These are phyloP conservation scores for Geranium rotundifolium DNA, from an alignment of 345 rosid species.

Conservation along the genomic window DNA sequence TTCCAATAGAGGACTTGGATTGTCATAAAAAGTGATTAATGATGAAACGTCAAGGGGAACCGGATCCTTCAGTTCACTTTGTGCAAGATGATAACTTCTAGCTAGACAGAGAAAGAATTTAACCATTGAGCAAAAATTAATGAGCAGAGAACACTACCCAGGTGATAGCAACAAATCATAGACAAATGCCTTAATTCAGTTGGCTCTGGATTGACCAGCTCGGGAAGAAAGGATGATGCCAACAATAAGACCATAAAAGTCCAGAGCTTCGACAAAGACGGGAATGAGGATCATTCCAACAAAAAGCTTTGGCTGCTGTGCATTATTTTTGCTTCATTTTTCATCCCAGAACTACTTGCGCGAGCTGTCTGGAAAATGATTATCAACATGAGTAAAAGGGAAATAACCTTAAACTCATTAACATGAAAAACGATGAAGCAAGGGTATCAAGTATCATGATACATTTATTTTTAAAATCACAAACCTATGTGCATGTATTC, in stretches of 20 bases:
- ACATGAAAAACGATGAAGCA: no score
- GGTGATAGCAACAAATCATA: neutral
- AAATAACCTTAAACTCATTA: no score
- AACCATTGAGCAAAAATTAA: neutral
- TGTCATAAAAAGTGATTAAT: slow-evolving; percentile 87
- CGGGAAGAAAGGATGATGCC: slow-evolving; percentile 94
- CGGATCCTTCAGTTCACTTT: slow-evolving; percentile 84
- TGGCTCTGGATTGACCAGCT: slow-evolving; percentile 92
- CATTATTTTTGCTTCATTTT: slow-evolving; percentile 16
- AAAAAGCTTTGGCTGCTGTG: slow-evolving; percentile 89
- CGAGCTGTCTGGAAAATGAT: no score
- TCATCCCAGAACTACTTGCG: no score
- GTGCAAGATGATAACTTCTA: slow-evolving; percentile 83
- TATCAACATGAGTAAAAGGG: no score
- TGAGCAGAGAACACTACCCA: neutral
- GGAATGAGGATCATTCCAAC: no score
- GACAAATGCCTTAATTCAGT: slow-evolving; percentile 17
- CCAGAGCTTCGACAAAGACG: slow-evolving; percentile 91
- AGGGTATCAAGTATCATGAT: no score
- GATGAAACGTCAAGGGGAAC: slow-evolving; percentile 93
- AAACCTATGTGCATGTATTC: no score
- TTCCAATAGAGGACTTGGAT: slow-evolving; percentile 68
- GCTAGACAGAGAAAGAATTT: slow-evolving; percentile 10
- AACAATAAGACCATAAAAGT: slow-evolving; percentile 76
- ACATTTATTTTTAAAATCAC: no score